Evolutionary conservation across 208 protist species (phyloP).

Genomic region (Kentomonas sorsogonicus): DNA sequence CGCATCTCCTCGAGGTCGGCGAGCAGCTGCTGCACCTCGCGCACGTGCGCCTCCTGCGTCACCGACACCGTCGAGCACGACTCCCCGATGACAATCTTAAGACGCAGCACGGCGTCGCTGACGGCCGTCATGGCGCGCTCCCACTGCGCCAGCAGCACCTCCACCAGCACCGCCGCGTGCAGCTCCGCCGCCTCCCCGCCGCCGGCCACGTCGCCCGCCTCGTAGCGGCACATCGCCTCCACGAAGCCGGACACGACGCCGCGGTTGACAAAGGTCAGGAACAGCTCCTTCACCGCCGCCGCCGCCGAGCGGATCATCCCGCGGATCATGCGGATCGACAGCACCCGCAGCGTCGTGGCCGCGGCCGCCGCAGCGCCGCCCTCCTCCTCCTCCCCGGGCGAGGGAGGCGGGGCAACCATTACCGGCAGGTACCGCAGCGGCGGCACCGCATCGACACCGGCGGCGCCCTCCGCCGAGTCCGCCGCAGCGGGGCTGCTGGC

Average conservation of each 20-base stretch:
- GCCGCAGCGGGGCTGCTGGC: too few species aligned
- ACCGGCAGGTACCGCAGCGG: too few species aligned
- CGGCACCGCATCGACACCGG: too few species aligned
- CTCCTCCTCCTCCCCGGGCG: background rate
- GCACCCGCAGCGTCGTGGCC: slow-evolving; percentile 38
- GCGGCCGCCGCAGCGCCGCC: background rate
- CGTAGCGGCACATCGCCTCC: slow-evolving; percentile 47
- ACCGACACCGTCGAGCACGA: slow-evolving; percentile 48
- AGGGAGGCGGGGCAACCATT: too few species aligned
- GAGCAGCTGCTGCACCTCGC: slow-evolving; percentile 63
- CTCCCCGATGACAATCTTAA: slow-evolving; percentile 83
- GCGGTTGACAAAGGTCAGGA: slow-evolving; percentile 70
- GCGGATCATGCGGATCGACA: slow-evolving; percentile 64
- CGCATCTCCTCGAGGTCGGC: slow-evolving; percentile 76
- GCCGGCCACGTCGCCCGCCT: slow-evolving; percentile 33
- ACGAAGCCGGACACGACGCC: slow-evolving; percentile 57
- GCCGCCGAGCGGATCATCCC: slow-evolving; percentile 43
- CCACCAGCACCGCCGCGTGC: slow-evolving; percentile 69
- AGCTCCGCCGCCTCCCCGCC: slow-evolving; percentile 61
- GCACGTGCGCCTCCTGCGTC: slow-evolving; percentile 36
- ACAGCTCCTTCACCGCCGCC: slow-evolving; percentile 43
- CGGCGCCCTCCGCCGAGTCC: too few species aligned
- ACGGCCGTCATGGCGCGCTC: slow-evolving; percentile 62
- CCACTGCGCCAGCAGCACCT: slow-evolving; percentile 78
- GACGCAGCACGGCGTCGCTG: slow-evolving; percentile 52